A percentile compares a stretch with the other conserved stretches of the same genome.
Conservation (phyloP, 2,329 filamentous ascomycete genomes). For the Botrytis fragariae region DNA sequence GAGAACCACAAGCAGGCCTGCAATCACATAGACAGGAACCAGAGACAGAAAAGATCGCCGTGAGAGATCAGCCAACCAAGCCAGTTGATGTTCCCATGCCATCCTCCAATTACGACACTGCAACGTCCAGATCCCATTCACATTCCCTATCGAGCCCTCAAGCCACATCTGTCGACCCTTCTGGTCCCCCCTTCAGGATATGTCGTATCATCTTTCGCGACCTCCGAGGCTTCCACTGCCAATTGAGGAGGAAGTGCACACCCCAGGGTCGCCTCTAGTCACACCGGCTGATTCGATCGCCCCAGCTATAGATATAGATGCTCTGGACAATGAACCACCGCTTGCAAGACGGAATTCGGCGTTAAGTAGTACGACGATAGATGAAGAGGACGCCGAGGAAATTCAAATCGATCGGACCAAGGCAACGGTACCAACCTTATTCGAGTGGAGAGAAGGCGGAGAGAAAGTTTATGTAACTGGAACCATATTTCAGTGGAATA, state of each 20-base stretch:
- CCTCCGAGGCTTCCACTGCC: conserved; percentile 88
- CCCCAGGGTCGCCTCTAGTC: conserved; percentile 86
- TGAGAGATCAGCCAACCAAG: conserved; percentile 48
- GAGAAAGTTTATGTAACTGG: conserved; percentile 96
- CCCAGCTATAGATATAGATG: conserved; percentile 40
- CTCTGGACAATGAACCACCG: conserved; percentile 47
- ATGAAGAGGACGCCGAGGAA: conserved; percentile 81
- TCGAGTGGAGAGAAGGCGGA: conserved; percentile 76
- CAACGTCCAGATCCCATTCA: conserved; percentile 33
- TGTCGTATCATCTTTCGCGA: conserved; percentile 62
- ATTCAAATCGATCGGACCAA: conserved; percentile 71
- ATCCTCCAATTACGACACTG: conserved; percentile 32
- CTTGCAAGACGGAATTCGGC: conserved; percentile 54
- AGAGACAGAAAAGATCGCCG: conserved; percentile 39
- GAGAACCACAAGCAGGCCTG: conserved; percentile 28
- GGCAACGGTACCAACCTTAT: conserved; percentile 75
- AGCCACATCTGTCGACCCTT: conserved; percentile 52
- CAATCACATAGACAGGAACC: conserved; percentile 28
- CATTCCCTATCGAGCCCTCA: conserved; percentile 22
- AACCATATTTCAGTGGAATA: conserved; percentile 96
- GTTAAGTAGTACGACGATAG: conserved; percentile 61
- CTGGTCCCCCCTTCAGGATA: conserved; percentile 45
- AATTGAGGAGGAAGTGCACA: conserved; percentile 87
- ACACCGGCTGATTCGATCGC: conserved; percentile 61
- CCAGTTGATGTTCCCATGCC: conserved; percentile 52